phyloP scores from a whole-genome alignment of 1,139 yeast species.

The Lodderomyces oxycetoniae region DNA sequence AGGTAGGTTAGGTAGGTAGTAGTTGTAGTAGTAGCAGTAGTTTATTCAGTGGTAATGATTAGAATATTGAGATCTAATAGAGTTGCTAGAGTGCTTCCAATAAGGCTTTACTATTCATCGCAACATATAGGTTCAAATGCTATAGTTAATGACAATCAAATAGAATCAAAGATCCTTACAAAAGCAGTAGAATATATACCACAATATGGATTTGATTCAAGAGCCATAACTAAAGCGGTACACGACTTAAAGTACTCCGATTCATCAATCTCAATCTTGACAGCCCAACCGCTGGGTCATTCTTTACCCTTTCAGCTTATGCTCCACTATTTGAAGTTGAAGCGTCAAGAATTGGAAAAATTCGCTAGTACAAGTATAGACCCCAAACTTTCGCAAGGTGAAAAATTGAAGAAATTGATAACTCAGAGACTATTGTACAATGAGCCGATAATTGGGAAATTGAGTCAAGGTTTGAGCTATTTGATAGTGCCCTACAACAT shows the following conservation, averaged over 20 bases:
- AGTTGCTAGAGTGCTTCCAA: no score
- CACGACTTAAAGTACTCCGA: conserved; percentile 61
- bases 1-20: no score
- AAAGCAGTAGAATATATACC: conserved; percentile 56
- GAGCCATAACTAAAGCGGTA: conserved; percentile 59
- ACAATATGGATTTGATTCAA: conserved; percentile 59
- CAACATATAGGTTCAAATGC: conserved; percentile 33
- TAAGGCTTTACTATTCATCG: conserved; percentile 30
- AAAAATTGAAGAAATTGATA: conserved; percentile 52
- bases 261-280: conserved; percentile 57
- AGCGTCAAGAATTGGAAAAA: conserved; percentile 29
- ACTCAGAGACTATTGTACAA: conserved; percentile 62
- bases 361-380: conserved; percentile 25
- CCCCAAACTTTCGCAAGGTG: conserved; percentile 44
- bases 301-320: conserved; percentile 44
- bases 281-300: conserved; percentile 25
- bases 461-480: conserved; percentile 47
- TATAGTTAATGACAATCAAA: conserved; percentile 25
- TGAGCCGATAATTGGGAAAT: conserved; percentile 43
- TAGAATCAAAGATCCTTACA: conserved; percentile 33
- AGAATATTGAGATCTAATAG: no score
- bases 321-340: conserved; percentile 39
- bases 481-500: conserved; percentile 54
- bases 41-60: no score
- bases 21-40: no score